Conservation (phyloP, 2,329 filamentous ascomycete genomes). For the Biscogniauxia mediterranea region DNA sequence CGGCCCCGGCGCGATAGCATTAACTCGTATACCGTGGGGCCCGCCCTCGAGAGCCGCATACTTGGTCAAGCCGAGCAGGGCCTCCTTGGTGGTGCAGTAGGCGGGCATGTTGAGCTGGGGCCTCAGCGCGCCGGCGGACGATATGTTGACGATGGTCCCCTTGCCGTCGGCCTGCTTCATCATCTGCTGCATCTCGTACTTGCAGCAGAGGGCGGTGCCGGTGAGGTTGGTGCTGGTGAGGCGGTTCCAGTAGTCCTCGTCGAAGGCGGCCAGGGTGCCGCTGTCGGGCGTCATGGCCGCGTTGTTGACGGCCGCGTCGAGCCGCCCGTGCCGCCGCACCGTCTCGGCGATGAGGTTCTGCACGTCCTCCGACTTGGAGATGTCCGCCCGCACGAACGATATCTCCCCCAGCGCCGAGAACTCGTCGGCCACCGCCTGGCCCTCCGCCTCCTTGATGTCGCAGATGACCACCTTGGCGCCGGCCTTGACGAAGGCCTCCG, state of each 20-base stretch:
- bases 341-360: conserved; percentile 27
- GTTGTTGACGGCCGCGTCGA: conserved; percentile 60
- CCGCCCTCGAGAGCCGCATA: conserved; percentile 35
- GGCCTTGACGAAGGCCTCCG: conserved; percentile 31
- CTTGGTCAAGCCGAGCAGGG: conserved; percentile 42
- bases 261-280: conserved; percentile 31
- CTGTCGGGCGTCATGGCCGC: conserved; percentile 45
- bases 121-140: conserved; percentile 37
- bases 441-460: conserved; percentile 32
- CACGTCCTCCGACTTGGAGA: conserved; percentile 33
- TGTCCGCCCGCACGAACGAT: conserved; percentile 26
- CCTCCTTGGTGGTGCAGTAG: conserved; percentile 39
- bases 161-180: conserved; percentile 15
- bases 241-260: conserved; percentile 36
- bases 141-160: conserved; percentile 41
- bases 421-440: conserved; percentile 16
- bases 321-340: conserved; percentile 37
- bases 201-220: conserved; percentile 39
- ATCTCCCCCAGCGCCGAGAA: conserved; percentile 5
- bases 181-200: conserved; percentile 41
- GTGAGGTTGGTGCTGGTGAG: conserved; percentile 39
- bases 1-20: conserved; percentile 30
- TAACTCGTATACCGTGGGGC: conserved; percentile 34
- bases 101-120: conserved; percentile 36
- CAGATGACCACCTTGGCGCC: conserved; percentile 36